Conservation (phyloP, 768 basidiomycete species). For the Trametes coccinea region DNA sequence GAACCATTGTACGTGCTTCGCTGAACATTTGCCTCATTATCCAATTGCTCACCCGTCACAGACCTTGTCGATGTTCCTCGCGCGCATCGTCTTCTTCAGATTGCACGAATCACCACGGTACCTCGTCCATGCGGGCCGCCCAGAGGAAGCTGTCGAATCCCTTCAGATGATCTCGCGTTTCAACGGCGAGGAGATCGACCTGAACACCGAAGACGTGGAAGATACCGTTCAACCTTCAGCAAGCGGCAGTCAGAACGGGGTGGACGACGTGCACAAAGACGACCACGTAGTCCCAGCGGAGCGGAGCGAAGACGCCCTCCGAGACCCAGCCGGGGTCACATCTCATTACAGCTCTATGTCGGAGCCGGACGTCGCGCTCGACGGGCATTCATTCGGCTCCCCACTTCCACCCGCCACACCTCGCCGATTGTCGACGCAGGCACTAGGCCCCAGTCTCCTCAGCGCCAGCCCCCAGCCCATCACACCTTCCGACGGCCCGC, state of each 20-base stretch:
- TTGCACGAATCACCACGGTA: constrained; percentile 94
- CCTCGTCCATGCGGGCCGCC: constrained; percentile 86
- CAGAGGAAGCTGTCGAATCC: constrained; percentile 79
- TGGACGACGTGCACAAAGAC: neutral
- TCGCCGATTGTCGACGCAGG: neutral
- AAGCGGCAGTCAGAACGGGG: neutral
- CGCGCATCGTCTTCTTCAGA: constrained; percentile 86
- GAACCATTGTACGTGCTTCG: constrained; percentile 68
- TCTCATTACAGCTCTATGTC: constrained; percentile 32
- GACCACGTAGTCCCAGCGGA: neutral
- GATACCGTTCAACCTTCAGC: constrained; percentile 37
- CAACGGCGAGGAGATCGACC: constrained; percentile 72
- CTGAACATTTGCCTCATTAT: neutral
- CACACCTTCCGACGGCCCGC: neutral
- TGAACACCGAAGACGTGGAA: constrained; percentile 72
- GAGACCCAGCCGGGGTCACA: constrained; percentile 10
- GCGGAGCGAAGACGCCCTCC: constrained; percentile 21
- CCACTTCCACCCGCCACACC: constrained; percentile 16
- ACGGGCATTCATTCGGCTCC: constrained; percentile 31
- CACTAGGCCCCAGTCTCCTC: neutral
- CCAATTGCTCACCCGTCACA: constrained; percentile 33
- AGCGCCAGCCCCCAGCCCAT: neutral
- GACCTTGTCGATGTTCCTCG: constrained; percentile 87
- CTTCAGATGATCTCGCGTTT: constrained; percentile 83
- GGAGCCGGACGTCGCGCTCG: constrained; percentile 28